A percentile compares a stretch with the other conserved stretches of the same genome.
These are phyloP conservation scores for Schrenkiella parvula DNA, from an alignment of 345 rosid genomes.

Conservation along the genomic window DNA sequence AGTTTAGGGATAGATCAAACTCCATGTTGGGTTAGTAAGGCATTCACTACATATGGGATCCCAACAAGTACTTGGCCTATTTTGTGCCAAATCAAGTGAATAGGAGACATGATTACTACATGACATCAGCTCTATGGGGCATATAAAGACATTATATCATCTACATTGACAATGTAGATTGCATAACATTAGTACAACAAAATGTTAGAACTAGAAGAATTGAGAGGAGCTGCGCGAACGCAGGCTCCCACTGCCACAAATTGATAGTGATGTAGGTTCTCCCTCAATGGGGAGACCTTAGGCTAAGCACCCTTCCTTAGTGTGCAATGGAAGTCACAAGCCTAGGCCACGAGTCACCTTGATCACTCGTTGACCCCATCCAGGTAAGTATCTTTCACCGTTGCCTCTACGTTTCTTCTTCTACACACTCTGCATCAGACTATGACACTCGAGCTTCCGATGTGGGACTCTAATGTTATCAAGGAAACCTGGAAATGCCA, in stretches of 20 bases:
- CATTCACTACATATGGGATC: too few species aligned
- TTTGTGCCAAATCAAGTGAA: neutral
- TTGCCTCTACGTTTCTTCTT: neutral
- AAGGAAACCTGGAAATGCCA: too few species aligned
- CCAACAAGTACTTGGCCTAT: too few species aligned
- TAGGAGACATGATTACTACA: neutral
- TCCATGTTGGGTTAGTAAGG: neutral
- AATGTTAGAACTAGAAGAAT: neutral
- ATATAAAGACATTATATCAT: neutral
- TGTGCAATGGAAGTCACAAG: neutral
- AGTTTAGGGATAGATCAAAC: neutral
- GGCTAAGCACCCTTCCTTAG: neutral
- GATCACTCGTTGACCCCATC: neutral
- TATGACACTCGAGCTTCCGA: neutral
- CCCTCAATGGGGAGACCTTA: neutral
- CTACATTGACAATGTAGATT: neutral
- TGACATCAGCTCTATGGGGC: neutral
- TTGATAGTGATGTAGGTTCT: neutral
- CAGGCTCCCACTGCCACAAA: neutral
- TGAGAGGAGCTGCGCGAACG: neutral
- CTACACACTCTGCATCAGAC: neutral
- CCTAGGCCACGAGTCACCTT: neutral
- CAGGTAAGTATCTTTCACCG: neutral
- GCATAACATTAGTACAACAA: neutral
- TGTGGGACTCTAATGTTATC: neutral